phyloP scores from a whole-genome alignment of 768 basidiomycete species.

The Tephrocybe sp. region DNA sequence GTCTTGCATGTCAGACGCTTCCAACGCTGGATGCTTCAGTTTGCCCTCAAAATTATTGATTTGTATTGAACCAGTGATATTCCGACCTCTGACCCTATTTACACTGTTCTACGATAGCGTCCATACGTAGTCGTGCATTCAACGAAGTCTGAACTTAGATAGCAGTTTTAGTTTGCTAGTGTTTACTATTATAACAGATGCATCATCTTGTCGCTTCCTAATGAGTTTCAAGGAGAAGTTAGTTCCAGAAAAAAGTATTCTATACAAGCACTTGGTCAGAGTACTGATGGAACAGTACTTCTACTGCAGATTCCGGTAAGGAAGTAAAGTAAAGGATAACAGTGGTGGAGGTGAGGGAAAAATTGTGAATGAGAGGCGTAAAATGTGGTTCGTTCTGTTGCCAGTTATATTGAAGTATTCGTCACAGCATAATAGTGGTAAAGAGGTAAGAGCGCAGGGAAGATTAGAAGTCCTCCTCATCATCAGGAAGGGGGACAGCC shows the following conservation, averaged over 20 bases:
- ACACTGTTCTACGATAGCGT: no score
- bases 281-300: constrained; percentile 15
- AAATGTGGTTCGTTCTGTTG: constrained; percentile 26
- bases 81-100: not conserved
- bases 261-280: constrained; percentile 17
- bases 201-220: no score
- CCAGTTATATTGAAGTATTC: constrained; percentile 25
- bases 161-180: no score
- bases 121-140: no score
- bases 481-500: constrained; percentile 93
- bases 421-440: constrained; percentile 21
- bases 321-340: constrained; percentile 15
- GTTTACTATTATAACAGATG: no score
- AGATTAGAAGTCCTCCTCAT: constrained; percentile 83
- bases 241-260: constrained; percentile 11
- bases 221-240: no score
- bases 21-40: constrained; percentile 14
- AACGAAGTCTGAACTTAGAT: no score
- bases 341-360: constrained; percentile 5
- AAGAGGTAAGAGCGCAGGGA: constrained; percentile 16
- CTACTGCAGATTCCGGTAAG: constrained; percentile 16
- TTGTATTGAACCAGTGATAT: not conserved
- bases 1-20: constrained; percentile 7
- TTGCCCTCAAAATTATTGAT: not conserved
- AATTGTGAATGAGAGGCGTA: constrained; percentile 17